Conservation (phyloP, 2,329 filamentous ascomycete species). For the Leptographium radiaticola region DNA sequence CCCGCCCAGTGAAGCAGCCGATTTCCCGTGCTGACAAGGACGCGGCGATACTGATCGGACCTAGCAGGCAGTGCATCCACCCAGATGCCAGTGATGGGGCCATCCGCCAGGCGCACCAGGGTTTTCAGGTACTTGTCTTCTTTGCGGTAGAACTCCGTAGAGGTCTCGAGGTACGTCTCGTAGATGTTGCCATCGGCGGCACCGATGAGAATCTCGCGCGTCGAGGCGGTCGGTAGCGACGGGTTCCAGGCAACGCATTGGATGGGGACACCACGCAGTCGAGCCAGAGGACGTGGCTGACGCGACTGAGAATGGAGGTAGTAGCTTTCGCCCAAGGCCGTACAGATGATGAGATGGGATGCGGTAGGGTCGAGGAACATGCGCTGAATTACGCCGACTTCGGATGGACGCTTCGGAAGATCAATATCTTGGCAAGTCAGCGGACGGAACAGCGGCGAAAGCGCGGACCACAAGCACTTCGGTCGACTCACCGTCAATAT, state of each 20-base stretch:
- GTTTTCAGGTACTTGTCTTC: constrained; percentile 86
- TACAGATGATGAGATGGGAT: constrained; percentile 85
- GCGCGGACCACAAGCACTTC: neutral
- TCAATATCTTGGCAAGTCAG: constrained; percentile 63
- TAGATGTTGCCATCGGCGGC: constrained; percentile 91
- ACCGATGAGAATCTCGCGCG: constrained; percentile 83
- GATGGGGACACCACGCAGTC: constrained; percentile 74
- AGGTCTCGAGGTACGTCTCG: constrained; percentile 88
- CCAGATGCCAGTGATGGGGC: constrained; percentile 75
- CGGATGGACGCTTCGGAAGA: constrained; percentile 81
- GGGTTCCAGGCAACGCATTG: constrained; percentile 94
- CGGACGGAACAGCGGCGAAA: neutral
- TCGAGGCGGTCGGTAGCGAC: constrained; percentile 81
- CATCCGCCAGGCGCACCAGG: constrained; percentile 71
- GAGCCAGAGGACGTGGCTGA: constrained; percentile 67
- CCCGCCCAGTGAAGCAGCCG: constrained; percentile 73
- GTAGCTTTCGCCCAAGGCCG: constrained; percentile 87
- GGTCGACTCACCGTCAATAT: constrained; percentile 64
- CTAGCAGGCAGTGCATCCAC: constrained; percentile 57
- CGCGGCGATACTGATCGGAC: constrained; percentile 53
- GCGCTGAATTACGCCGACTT: constrained; percentile 82
- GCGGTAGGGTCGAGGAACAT: constrained; percentile 97
- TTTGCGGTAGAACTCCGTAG: constrained; percentile 86
- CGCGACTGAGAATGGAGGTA: constrained; percentile 94
- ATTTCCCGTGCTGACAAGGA: constrained; percentile 68